Conservation (phyloP, 495 filamentous ascomycete genomes). For the Cercophora newfieldiana region DNA sequence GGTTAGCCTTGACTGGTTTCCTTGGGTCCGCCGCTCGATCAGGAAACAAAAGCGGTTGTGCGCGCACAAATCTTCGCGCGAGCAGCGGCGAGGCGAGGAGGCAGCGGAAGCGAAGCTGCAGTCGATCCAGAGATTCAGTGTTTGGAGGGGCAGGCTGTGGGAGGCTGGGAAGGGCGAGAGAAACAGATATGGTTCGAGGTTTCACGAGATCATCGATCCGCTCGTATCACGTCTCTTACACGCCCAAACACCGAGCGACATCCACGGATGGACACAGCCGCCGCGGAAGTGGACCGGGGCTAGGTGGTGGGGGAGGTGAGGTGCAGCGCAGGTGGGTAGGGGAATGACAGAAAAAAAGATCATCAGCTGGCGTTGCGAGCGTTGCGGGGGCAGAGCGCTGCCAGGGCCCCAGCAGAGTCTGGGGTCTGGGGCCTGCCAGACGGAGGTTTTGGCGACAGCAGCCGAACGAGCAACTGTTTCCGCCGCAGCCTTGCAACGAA, state of each 20-base stretch:
- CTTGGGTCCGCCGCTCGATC: slow-evolving; percentile 21
- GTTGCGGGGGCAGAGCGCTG: not conserved
- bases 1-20: slow-evolving; percentile 16
- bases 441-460: not conserved
- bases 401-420: too few species aligned
- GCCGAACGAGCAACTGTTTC: slow-evolving; percentile 2
- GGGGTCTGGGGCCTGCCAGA: not conserved
- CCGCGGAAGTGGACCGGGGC: not conserved
- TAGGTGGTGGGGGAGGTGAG: not conserved
- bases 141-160: slow-evolving; percentile 7
- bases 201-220: slow-evolving; percentile 23
- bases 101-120: slow-evolving; percentile 7
- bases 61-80: not conserved
- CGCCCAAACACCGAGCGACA: slow-evolving; percentile 29
- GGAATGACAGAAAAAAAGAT: not conserved
- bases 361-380: not conserved
- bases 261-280: slow-evolving; percentile 12
- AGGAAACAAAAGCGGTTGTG: slow-evolving; percentile 18
- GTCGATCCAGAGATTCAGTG: slow-evolving; percentile 13
- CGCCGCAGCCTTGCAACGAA: slow-evolving; percentile 6
- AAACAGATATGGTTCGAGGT: slow-evolving; percentile 32
- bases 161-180: slow-evolving; percentile 7
- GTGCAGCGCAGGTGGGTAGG: slow-evolving; percentile 9
- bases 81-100: not conserved
- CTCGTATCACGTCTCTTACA: slow-evolving; percentile 29